A percentile compares a stretch with the other conserved stretches of the same genome.
Conservation (phyloP, 2,329 filamentous ascomycete species). For the Cercospora berteroae region DNA sequence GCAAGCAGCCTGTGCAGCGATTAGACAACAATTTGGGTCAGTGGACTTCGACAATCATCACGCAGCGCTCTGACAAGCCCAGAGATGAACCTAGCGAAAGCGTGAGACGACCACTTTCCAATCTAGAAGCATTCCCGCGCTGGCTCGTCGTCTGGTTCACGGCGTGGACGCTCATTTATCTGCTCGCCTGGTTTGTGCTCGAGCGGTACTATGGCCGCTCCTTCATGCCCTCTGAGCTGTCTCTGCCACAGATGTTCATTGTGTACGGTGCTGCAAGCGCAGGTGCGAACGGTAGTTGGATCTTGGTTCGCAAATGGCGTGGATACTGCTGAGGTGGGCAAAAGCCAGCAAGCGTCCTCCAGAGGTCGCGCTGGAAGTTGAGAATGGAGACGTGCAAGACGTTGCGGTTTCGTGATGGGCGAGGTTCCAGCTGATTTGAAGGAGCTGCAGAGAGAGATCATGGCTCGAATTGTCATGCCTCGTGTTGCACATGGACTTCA, state of each 20-base stretch:
- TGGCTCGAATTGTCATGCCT: background rate
- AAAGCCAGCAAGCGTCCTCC: background rate
- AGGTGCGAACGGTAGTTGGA: background rate
- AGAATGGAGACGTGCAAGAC: background rate
- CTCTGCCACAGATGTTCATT: background rate
- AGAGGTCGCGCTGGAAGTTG: background rate
- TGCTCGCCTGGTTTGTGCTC: background rate
- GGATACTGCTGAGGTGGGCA: background rate
- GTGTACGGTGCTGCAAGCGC: background rate
- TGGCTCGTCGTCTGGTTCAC: background rate
- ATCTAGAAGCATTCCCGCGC: background rate
- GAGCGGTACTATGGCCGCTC: background rate
- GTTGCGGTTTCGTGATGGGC: background rate
- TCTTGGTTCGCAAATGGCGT: background rate
- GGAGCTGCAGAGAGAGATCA: background rate
- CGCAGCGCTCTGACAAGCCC: background rate
- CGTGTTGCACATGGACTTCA: too few species aligned
- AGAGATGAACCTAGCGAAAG: background rate
- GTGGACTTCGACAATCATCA: background rate
- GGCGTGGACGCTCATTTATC: background rate
- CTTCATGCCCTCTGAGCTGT: background rate
- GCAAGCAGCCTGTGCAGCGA: background rate
- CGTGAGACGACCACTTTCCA: background rate
- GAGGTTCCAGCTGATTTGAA: background rate
- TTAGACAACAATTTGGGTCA: background rate